Evolutionary conservation across 139 green algal genomes (phyloP).

Genomic region (Chlorella sp.): DNA sequence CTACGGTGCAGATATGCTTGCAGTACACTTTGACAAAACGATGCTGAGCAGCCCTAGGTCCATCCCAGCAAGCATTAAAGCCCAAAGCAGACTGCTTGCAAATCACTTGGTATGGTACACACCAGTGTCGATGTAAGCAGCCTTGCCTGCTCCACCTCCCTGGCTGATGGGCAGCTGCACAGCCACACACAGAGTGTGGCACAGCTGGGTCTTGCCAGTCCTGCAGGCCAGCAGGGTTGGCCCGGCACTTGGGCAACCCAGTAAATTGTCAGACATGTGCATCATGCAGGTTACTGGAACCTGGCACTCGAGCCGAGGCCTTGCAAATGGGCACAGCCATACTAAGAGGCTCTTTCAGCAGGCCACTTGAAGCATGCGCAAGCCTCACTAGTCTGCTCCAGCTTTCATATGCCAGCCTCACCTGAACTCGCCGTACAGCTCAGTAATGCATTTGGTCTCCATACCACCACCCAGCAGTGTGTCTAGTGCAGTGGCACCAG

Average conservation of each 20-base stretch:
- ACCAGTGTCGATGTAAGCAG: no score
- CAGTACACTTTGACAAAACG: neutral
- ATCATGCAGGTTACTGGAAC: no score
- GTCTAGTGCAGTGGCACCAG: conserved; percentile 60
- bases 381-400: no score
- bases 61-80: neutral
- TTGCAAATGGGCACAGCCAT: no score
- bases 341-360: no score
- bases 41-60: no score
- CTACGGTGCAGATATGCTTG: neutral
- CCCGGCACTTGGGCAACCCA: no score
- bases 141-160: conserved; percentile 59
- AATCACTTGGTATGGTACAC: no score
- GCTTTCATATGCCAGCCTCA: no score
- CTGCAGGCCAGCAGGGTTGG: neutral
- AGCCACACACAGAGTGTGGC: conserved; percentile 79
- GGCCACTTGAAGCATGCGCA: no score
- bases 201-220: conserved; percentile 49
- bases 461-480: conserved; percentile 76
- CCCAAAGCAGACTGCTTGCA: neutral
- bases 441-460: conserved; percentile 80
- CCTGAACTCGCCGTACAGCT: conserved; percentile 81
- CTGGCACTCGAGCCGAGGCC: no score
- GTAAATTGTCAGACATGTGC: no score
- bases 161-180: conserved; percentile 57